A percentile compares a stretch with the other conserved stretches of the same genome.
Conservation (phyloP, 1,284 basidiomycete species). For the Erythrobasidium hasegawianum region DNA sequence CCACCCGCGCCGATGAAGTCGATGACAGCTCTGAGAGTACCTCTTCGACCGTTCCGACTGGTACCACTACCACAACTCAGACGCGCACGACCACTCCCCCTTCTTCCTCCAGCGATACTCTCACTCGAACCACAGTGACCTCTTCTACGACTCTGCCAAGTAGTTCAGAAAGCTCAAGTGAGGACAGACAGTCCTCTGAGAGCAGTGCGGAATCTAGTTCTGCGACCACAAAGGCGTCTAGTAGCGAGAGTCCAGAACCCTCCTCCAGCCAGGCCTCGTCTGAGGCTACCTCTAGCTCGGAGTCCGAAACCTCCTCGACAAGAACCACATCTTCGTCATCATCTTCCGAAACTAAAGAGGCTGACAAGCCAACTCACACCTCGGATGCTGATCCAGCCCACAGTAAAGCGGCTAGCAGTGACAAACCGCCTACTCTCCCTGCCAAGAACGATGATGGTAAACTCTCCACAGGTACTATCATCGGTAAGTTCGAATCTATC, state of each 20-base stretch:
- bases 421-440: not conserved
- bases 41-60: not conserved
- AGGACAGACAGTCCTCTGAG: not conserved
- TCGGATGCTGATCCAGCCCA: not conserved
- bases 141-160: not conserved
- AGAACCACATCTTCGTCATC: not conserved
- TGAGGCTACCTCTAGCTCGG: not conserved
- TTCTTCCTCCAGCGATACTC: not conserved
- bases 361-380: not conserved
- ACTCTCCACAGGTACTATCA: conserved; percentile 20
- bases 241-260: not conserved
- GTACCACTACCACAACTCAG: not conserved
- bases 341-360: not conserved
- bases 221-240: not conserved
- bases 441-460: conserved; percentile 9
- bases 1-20: conserved; percentile 3
- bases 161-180: not conserved
- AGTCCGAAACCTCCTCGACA: not conserved
- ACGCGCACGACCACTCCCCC: not conserved
- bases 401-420: not conserved
- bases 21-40: not conserved
- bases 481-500: too few species aligned
- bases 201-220: not conserved
- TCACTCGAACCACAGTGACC: not conserved
- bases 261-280: not conserved